Conservation (phyloP, 305 asterid species). For the Vinca major region DNA sequence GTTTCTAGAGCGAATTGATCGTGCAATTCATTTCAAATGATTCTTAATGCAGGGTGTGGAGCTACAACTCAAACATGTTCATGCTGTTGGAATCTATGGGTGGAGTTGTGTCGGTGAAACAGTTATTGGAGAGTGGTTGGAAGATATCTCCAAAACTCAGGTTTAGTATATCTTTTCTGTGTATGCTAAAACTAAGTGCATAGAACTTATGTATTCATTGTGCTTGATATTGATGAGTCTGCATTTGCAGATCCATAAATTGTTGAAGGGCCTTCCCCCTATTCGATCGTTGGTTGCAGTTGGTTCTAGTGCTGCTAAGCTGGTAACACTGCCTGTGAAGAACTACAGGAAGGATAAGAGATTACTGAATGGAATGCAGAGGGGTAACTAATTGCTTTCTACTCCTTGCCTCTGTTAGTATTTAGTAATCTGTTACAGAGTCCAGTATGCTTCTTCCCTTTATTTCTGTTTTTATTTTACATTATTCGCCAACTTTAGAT, state of each 20-base stretch:
- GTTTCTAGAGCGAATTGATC: constrained; percentile 1
- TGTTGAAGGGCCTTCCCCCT: constrained; percentile 95
- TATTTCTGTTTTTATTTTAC: neutral
- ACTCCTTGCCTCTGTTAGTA: neutral
- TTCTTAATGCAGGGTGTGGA: constrained; percentile 70
- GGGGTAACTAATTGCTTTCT: constrained; percentile 41
- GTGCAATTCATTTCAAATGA: constrained; percentile 20
- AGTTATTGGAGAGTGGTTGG: constrained; percentile 90
- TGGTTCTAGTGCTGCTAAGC: constrained; percentile 96
- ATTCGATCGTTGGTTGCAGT: constrained; percentile 89
- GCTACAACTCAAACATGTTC: constrained; percentile 81
- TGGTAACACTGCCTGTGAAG: constrained; percentile 81
- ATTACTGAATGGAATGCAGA: constrained; percentile 92
- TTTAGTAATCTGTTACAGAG: neutral
- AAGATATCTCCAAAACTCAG: constrained; percentile 97
- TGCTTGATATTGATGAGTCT: constrained; percentile 20
- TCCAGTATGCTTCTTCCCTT: neutral
- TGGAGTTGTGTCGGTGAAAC: constrained; percentile 79
- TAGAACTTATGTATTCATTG: constrained; percentile 20
- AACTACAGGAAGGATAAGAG: constrained; percentile 77
- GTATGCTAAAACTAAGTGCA: constrained; percentile 15
- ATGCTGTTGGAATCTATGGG: constrained; percentile 85
- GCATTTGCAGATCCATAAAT: constrained; percentile 61
- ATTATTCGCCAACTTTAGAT: neutral
- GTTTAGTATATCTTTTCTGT: constrained; percentile 25